A percentile compares a stretch with the other conserved stretches of the same genome.
Evolutionary conservation across 2,329 filamentous ascomycete genomes (phyloP).

Genomic region (Pyricularia sp.): DNA sequence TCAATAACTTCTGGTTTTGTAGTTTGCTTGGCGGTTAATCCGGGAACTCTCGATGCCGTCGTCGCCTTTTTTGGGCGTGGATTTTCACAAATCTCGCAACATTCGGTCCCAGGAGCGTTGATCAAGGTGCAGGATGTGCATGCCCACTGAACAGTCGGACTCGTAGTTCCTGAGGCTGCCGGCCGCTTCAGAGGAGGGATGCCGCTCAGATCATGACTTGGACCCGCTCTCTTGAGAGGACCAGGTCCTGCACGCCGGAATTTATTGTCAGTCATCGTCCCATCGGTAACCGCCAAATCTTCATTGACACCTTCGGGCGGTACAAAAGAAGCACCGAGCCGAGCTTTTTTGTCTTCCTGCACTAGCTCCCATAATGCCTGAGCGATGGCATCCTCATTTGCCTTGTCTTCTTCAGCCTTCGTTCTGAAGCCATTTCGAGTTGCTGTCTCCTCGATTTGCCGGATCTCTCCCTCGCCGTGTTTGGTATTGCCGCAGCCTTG

Average conservation of each 20-base stretch:
- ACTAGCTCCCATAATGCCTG: slow-evolving; percentile 78
- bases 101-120: background rate
- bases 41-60: background rate
- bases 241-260: background rate
- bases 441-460: slow-evolving; percentile 48
- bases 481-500: slow-evolving; percentile 64
- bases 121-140: slow-evolving; percentile 42
- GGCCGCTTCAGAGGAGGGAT: slow-evolving; percentile 6
- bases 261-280: background rate
- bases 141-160: slow-evolving; percentile 25
- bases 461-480: slow-evolving; percentile 54
- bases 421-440: slow-evolving; percentile 66
- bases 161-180: slow-evolving; percentile 6
- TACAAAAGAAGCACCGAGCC: slow-evolving; percentile 42
- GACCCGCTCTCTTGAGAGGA: background rate
- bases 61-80: background rate
- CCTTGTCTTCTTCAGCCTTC: slow-evolving; percentile 75
- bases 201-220: background rate
- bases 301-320: slow-evolving; percentile 25
- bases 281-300: slow-evolving; percentile 1
- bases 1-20: background rate
- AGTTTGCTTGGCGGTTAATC: background rate
- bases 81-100: slow-evolving; percentile 37
- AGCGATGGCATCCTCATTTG: slow-evolving; percentile 76
- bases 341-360: slow-evolving; percentile 56